Base-by-base conservation (phyloP, 2,329 filamentous ascomycete genomes). In the Ilyonectria sp. region DNA sequence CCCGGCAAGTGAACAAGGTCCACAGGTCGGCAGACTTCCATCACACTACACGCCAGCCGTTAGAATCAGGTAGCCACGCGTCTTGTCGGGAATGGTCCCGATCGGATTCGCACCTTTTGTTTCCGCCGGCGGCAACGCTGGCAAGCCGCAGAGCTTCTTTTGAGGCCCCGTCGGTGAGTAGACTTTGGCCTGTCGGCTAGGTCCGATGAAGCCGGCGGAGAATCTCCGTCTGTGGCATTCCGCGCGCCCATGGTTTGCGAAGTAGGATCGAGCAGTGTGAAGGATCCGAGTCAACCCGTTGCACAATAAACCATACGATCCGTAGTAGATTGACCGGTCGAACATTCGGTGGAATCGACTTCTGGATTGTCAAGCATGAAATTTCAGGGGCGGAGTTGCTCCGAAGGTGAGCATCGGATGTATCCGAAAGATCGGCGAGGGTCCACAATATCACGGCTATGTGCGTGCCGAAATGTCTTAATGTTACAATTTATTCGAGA, bases 71-170 rank as follows among this genome's bases (percentile, higher is more conserved):
- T 43, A 6, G n/a, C 4, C 8, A 43, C 5, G n/a, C 40, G 40
- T 7, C 15, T 17, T n/a, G 4, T n/a, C 15, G 17, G 40, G 15
- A 19, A n/a, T 8, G 8, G 15, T 8, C 7, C 40, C 40, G 40
- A 43, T 9, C 3, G 6, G 15, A 43, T n/a, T n/a, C 40, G 1
- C 33, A 49, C 70, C 58, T 74, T 74, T 60, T 73, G 70, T 43
- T 74, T 74, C 17, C 72, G 67, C 7, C 72, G 69, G 6, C 72
- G 72, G 9, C 72, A 74, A 63, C 72, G 60, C 33, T 74, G 68
- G 15, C 72, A 74, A 0, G 72, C 72, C 0, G 72, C 72, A 2
- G 72, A 70, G 9, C 65, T 71, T 15, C 72, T 64, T 40, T 73
- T 74, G 6, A 74, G 49, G 0, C 71, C 72, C 11, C 69, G 70